These are phyloP conservation scores for Calonectria multiphialidica DNA, from an alignment of 2,329 filamentous ascomycete genomes.

Conservation along the genomic window DNA sequence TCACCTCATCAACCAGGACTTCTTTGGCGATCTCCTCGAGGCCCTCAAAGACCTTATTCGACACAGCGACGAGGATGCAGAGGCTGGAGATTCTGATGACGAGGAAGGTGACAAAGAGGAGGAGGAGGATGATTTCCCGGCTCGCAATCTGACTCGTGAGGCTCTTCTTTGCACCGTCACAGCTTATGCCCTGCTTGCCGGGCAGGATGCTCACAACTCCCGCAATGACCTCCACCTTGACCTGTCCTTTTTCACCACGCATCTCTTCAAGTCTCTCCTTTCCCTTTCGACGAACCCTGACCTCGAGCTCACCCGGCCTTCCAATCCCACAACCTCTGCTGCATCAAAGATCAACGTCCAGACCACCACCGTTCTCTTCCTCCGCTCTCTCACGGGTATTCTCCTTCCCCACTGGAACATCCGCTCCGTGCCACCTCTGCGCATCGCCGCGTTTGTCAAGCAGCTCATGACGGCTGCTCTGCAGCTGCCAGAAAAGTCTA, in stretches of 20 bases:
- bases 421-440: constrained; percentile 81
- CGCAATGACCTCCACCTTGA: constrained; percentile 87
- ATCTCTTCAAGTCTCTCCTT: constrained; percentile 90
- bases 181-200: constrained; percentile 94
- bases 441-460: constrained; percentile 93
- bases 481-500: constrained; percentile 91
- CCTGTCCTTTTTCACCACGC: constrained; percentile 93
- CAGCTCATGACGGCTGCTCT: constrained; percentile 85
- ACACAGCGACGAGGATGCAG: constrained; percentile 72
- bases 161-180: constrained; percentile 95
- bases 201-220: constrained; percentile 91
- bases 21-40: constrained; percentile 96
- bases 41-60: constrained; percentile 93
- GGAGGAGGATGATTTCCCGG: constrained; percentile 59
- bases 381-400: constrained; percentile 86
- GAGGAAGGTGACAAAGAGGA: constrained; percentile 56
- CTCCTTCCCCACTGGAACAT: constrained; percentile 82
- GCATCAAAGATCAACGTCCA: constrained; percentile 87
- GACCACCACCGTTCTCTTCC: constrained; percentile 91
- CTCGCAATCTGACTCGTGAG: constrained; percentile 85
- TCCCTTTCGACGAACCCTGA: constrained; percentile 84
- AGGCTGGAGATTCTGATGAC: constrained; percentile 56
- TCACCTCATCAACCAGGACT: constrained; percentile 98
- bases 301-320: constrained; percentile 78
- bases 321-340: constrained; percentile 54